Evolutionary conservation across 73 alveolate species (phyloP).

Genomic region (Durusdinium trenchii): DNA sequence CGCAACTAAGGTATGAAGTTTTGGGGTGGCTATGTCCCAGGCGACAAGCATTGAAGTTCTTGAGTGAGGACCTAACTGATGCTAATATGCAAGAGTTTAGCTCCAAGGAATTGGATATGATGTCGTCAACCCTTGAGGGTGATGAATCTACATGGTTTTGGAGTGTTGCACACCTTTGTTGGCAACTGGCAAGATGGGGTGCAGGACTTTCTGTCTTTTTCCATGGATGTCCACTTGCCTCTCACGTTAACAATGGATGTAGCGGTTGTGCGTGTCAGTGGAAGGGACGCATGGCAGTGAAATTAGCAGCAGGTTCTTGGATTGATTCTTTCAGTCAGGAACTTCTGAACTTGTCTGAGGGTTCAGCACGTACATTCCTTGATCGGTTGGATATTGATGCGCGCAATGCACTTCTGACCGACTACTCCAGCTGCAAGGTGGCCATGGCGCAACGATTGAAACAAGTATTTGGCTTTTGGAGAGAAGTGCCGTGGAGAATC

Average conservation of each 20-base stretch:
- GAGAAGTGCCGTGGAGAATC: conserved; percentile 39
- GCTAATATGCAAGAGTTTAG: not conserved
- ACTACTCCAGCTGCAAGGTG: not conserved
- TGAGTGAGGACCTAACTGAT: not conserved
- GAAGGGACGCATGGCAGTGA: conserved; percentile 25
- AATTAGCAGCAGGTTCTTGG: conserved; percentile 24
- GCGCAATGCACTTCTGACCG: not conserved
- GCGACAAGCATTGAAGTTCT: not conserved
- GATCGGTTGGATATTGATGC: not conserved
- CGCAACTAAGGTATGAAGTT: not conserved
- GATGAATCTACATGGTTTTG: not conserved
- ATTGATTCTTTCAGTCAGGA: not conserved
- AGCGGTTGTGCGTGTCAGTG: not conserved
- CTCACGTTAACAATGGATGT: not conserved
- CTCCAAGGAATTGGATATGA: not conserved
- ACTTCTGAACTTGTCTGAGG: not conserved
- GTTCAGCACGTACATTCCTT: not conserved
- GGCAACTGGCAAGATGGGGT: conserved; percentile 39
- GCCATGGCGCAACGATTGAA: conserved; percentile 29
- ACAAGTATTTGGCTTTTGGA: conserved; percentile 16
- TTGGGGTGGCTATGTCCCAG: not conserved
- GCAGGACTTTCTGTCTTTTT: conserved; percentile 4
- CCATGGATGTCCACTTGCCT: conserved; percentile 2
- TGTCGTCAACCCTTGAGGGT: not conserved
- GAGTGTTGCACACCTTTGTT: not conserved